Base-by-base conservation (phyloP, 1,284 basidiomycete species). In the Ceraceosorus guamensis region DNA sequence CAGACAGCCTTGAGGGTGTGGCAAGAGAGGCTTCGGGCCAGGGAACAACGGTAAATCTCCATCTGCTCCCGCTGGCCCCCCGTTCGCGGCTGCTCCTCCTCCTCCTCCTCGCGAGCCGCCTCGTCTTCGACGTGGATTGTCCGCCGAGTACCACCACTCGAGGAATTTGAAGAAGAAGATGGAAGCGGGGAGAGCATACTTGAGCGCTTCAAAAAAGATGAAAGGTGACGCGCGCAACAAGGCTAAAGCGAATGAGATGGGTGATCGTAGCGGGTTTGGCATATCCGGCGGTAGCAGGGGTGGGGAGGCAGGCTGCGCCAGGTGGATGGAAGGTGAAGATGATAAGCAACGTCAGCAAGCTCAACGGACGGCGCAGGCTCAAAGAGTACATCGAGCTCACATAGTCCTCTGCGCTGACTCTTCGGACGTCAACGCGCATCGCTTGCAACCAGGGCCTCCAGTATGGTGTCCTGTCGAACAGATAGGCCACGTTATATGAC, bases 121-220 rank as follows among this genome's bases (percentile, higher is more conserved):
- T 3, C 67, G 53, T 10, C 76, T 63, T 0, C 68, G 61, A 6
- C 70, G 56, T 0, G 92, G 91, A 2, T 92, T 96, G 33, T 84
- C 83, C 7, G 92, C 89, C 14, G 91, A 93, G 77, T 97, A 98
- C 92, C 95, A 98, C 92, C 95, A 99, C 78, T 98, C 91, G 34
- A 96, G 81, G 77, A 98, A 93, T 78, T 95, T 96, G 80, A 99
- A 83, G 75, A 91, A 87, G 77, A 99, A 95, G 60, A 99, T 92
- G 37, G 90, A 86, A 3, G 88, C 88, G 2, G 95, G 91, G 8
- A 95, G 82, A 13, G 92, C 82, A 47, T 93, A 80, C 64, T 87
- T 85, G 48, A 92, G 80, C 1, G 59, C 63, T 53, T 78, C 77
- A 47, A 76, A 69, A 13, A 68, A 39, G 31, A 59, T 30, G 10